phyloP scores from a whole-genome alignment of 257 asterid genomes.

The Fraxinus excelsior region DNA sequence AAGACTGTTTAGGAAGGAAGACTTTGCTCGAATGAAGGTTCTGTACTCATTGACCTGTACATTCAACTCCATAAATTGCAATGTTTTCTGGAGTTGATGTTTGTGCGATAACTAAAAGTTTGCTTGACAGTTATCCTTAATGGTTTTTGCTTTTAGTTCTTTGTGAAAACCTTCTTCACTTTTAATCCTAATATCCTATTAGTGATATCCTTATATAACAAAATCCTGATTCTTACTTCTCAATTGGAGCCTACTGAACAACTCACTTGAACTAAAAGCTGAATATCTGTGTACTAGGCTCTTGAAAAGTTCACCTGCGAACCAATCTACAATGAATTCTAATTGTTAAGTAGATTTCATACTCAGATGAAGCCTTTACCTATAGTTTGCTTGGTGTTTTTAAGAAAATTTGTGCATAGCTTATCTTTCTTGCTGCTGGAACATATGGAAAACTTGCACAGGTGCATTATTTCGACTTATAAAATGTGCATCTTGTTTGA shows the following conservation, averaged over 20 bases:
- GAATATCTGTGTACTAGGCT: background rate
- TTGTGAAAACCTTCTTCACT: background rate
- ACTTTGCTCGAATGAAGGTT: slow-evolving; percentile 87
- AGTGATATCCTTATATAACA: background rate
- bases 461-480: background rate
- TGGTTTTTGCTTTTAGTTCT: background rate
- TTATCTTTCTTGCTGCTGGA: background rate
- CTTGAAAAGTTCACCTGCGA: background rate
- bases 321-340: background rate
- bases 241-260: background rate
- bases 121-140: background rate
- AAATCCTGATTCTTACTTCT: background rate
- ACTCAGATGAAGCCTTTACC: background rate
- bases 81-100: background rate
- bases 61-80: slow-evolving; percentile 18
- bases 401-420: background rate
- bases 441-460: background rate
- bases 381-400: background rate
- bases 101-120: background rate
- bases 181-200: background rate
- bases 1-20: slow-evolving; percentile 84
- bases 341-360: background rate
- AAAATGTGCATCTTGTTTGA: background rate
- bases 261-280: background rate
- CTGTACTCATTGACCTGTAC: slow-evolving; percentile 23